A percentile compares a stretch with the other conserved stretches of the same genome.
phyloP scores from a whole-genome alignment of 495 filamentous ascomycete species.

The Oidiodendron maius region DNA sequence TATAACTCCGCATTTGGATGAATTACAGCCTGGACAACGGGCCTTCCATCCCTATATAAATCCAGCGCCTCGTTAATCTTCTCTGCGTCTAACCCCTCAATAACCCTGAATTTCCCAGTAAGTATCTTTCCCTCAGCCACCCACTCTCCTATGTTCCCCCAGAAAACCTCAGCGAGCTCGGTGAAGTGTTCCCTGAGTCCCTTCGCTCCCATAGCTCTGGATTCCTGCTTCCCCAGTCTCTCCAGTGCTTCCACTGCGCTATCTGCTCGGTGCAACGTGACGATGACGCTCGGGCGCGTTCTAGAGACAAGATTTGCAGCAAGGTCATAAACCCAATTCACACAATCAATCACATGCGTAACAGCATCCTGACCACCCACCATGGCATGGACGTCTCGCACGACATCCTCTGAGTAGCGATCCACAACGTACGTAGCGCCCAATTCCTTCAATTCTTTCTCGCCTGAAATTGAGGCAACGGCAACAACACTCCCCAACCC shows the following conservation, averaged over 20 bases:
- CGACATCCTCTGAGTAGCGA: background rate
- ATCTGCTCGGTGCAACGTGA: constrained; percentile 2
- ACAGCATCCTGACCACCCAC: background rate
- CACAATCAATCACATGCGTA: constrained; percentile 1
- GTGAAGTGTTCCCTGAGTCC: constrained; percentile 1
- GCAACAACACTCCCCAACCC: constrained; percentile 3
- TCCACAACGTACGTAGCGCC: constrained; percentile 5
- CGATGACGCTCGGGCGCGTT: constrained; percentile 8
- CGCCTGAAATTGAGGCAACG: background rate
- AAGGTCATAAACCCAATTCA: background rate
- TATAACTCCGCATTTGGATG: background rate
- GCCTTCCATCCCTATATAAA: constrained; percentile 5
- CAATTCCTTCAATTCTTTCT: constrained; percentile 1
- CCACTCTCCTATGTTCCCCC: constrained; percentile 5
- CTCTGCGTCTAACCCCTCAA: constrained; percentile 6
- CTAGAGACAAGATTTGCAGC: constrained; percentile 7
- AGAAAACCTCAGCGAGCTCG: constrained; percentile 7
- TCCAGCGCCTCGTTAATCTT: constrained; percentile 8
- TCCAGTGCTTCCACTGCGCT: background rate
- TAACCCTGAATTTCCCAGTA: background rate
- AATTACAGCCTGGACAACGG: background rate
- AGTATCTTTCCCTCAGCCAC: constrained; percentile 10
- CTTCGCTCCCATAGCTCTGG: constrained; percentile 7
- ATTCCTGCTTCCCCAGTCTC: constrained; percentile 3
- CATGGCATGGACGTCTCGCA: background rate